phyloP scores from a whole-genome alignment of 2,329 filamentous ascomycete genomes.

The Penicillium sp. region DNA sequence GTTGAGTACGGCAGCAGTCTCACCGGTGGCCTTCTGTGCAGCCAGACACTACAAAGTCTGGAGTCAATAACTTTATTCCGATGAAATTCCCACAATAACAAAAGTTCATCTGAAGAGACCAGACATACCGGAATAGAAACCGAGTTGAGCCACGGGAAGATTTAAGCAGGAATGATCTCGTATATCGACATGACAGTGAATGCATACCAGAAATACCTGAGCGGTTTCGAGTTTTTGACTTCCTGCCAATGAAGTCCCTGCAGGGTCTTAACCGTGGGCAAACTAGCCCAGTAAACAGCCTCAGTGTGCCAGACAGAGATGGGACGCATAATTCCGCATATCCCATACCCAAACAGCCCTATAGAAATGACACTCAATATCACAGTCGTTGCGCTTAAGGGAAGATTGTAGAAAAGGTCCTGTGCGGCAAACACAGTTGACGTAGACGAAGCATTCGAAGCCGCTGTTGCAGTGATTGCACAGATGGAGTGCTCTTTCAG shows the following conservation, averaged over 20 bases:
- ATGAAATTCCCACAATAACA: too few species aligned
- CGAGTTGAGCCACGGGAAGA: slow-evolving; percentile 56
- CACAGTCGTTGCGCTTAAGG: slow-evolving; percentile 47
- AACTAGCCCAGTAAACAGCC: slow-evolving; percentile 55
- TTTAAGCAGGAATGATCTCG: slow-evolving; percentile 56
- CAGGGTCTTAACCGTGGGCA: slow-evolving; percentile 54
- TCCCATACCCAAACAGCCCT: slow-evolving; percentile 55
- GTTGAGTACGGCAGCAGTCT: slow-evolving; percentile 45
- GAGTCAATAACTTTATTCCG: neutral
- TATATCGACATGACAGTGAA: slow-evolving; percentile 51
- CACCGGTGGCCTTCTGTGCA: slow-evolving; percentile 50
- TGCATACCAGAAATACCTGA: slow-evolving; percentile 53
- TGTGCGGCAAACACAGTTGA: slow-evolving; percentile 48
- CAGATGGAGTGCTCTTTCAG: slow-evolving; percentile 58
- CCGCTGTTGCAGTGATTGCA: slow-evolving; percentile 54
- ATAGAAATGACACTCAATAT: slow-evolving; percentile 54
- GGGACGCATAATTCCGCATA: slow-evolving; percentile 54
- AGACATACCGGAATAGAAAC: slow-evolving; percentile 47
- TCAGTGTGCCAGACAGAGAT: slow-evolving; percentile 57
- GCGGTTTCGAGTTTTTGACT: slow-evolving; percentile 50
- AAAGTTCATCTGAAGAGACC: neutral
- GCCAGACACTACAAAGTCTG: slow-evolving; percentile 45
- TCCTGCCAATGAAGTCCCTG: slow-evolving; percentile 56
- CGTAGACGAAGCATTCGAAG: slow-evolving; percentile 49
- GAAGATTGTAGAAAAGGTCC: slow-evolving; percentile 52